A percentile compares a stretch with the other conserved stretches of the same genome.
Evolutionary conservation across 2,329 filamentous ascomycete genomes (phyloP).

Genomic region (Fonsecaea monophora): DNA sequence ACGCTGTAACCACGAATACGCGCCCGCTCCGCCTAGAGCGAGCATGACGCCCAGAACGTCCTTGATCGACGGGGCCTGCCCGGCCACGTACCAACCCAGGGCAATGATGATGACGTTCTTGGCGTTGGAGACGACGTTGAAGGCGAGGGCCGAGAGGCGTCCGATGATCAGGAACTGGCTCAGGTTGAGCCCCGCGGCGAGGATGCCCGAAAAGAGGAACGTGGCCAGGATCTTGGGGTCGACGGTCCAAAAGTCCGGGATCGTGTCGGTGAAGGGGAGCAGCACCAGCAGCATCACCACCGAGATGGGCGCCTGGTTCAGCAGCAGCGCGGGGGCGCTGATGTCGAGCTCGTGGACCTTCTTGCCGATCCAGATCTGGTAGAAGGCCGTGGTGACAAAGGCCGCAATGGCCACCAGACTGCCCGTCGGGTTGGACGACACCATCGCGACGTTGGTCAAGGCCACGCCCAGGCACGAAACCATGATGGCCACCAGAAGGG

Average conservation of each 20-base stretch:
- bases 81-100: slow-evolving; percentile 20
- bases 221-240: slow-evolving; percentile 2
- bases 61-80: slow-evolving; percentile 7
- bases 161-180: slow-evolving; percentile 29
- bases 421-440: slow-evolving; percentile 17
- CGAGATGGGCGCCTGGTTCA: slow-evolving; percentile 26
- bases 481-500: slow-evolving; percentile 6
- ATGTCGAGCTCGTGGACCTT: slow-evolving; percentile 27
- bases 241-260: slow-evolving; percentile 12
- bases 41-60: slow-evolving; percentile 25
- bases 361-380: slow-evolving; percentile 32
- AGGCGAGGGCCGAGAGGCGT: slow-evolving; percentile 20
- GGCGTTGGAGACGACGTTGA: slow-evolving; percentile 27
- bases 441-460: slow-evolving; percentile 52
- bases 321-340: slow-evolving; percentile 18
- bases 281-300: slow-evolving; percentile 9
- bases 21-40: slow-evolving; percentile 22
- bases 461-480: slow-evolving; percentile 63
- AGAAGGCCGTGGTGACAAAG: slow-evolving; percentile 25
- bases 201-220: slow-evolving; percentile 21
- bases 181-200: slow-evolving; percentile 23
- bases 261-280: slow-evolving; percentile 17
- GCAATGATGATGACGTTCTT: slow-evolving; percentile 26
- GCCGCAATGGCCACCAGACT: slow-evolving; percentile 22
- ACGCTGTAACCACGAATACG: slow-evolving; percentile 20